Conservation (phyloP, 257 asterid genomes). For the Ajuga chamaepitys region DNA sequence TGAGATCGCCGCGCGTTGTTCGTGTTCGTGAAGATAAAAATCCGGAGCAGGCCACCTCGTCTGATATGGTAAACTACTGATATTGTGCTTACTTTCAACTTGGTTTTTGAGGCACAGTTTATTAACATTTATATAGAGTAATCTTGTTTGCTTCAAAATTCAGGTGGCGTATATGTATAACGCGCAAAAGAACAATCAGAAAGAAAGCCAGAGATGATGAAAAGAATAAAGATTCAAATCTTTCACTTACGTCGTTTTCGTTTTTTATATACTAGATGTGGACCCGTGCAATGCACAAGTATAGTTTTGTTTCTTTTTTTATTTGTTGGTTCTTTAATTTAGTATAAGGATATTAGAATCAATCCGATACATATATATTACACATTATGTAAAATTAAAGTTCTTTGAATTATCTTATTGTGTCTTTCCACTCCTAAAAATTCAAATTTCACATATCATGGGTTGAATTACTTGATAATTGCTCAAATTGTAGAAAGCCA, state of each 20-base stretch:
- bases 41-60: conserved; percentile 82
- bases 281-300: no score
- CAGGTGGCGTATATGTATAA: conserved; percentile 80
- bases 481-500: no score
- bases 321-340: conserved; percentile 23
- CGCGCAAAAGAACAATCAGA: conserved; percentile 56
- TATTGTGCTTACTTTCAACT: not conserved
- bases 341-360: not conserved
- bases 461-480: not conserved
- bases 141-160: conserved; percentile 14
- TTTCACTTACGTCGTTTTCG: no score
- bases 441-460: not conserved
- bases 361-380: no score
- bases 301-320: no score
- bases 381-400: no score
- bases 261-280: no score
- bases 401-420: no score
- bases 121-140: conserved; percentile 4
- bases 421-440: no score
- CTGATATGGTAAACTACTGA: conserved; percentile 58
- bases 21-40: conserved; percentile 84
- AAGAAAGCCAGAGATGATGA: conserved; percentile 35
- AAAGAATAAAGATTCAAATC: no score
- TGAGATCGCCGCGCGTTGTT: conserved; percentile 78
- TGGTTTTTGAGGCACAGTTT: not conserved